Evolutionary conservation across 345 rosid genomes (phyloP).

Genomic region (Eutrema yunnanense): DNA sequence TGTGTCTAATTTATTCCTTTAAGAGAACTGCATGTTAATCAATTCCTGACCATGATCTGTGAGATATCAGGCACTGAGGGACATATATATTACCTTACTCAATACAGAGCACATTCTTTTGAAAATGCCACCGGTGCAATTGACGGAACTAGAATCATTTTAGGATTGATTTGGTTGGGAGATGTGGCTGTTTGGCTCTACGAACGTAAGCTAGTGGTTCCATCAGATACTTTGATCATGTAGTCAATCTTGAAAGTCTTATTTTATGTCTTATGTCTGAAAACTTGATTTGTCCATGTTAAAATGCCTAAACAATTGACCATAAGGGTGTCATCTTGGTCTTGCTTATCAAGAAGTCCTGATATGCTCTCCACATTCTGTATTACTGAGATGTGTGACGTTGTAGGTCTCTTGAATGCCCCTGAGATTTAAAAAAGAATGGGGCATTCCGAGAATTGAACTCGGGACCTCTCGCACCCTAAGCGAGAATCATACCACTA

Average conservation of each 20-base stretch:
- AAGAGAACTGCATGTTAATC: too few species aligned
- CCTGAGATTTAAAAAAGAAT: background rate
- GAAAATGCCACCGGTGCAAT: background rate
- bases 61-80: too few species aligned
- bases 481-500: slow-evolving; percentile 89
- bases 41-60: too few species aligned
- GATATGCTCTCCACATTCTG: background rate
- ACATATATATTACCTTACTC: too few species aligned
- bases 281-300: background rate
- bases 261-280: too few species aligned
- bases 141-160: background rate
- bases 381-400: background rate
- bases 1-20: too few species aligned
- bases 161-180: background rate
- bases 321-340: background rate
- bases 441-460: slow-evolving; percentile 74
- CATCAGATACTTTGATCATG: too few species aligned
- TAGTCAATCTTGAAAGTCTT: too few species aligned
- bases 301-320: too few species aligned
- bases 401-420: background rate
- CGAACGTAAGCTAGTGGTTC: background rate
- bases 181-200: background rate
- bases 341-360: background rate
- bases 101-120: background rate
- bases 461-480: slow-evolving; percentile 72